Percentiles rank a stretch among this genome's conserved stretches.
Evolutionary conservation across 768 basidiomycete genomes (phyloP).

Genomic region (Mycena alexandri): DNA sequence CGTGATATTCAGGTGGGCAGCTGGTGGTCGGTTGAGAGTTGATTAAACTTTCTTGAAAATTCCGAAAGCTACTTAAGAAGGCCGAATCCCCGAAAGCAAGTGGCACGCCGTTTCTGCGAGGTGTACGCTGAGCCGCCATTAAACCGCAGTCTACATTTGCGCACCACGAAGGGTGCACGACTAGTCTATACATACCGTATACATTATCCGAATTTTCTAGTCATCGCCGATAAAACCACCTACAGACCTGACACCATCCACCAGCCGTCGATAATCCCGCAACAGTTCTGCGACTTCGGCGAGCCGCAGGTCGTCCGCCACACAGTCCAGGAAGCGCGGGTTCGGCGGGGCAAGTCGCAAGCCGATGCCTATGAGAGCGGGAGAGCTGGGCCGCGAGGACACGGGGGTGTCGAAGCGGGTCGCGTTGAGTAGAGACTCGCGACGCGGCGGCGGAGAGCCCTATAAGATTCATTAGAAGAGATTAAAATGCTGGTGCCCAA

Average conservation of each 20-base stretch:
- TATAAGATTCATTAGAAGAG: slow-evolving; percentile 51
- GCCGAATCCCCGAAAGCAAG: not conserved
- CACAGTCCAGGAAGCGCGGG: slow-evolving; percentile 77
- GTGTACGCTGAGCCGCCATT: not conserved
- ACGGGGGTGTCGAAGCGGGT: slow-evolving; percentile 51
- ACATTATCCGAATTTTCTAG: slow-evolving; percentile 26
- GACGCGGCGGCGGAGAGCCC: slow-evolving; percentile 46
- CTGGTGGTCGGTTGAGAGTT: too few species aligned
- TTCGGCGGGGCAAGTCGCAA: slow-evolving; percentile 71
- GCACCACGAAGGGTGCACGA: not conserved
- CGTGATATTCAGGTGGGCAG: too few species aligned
- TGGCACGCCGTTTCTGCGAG: not conserved
- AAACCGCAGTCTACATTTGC: not conserved
- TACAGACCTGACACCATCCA: slow-evolving; percentile 70
- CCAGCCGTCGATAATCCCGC: slow-evolving; percentile 84
- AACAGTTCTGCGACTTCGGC: slow-evolving; percentile 87
- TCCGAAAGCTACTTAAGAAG: not conserved
- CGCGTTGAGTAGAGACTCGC: slow-evolving; percentile 36
- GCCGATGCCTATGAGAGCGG: slow-evolving; percentile 41
- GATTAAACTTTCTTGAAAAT: too few species aligned
- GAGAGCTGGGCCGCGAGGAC: slow-evolving; percentile 55
- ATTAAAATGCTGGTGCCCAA: slow-evolving; percentile 23
- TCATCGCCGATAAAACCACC: slow-evolving; percentile 66
- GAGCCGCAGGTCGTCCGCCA: slow-evolving; percentile 81
- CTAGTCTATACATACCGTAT: slow-evolving; percentile 6